Evolutionary conservation across 2,329 filamentous ascomycete species (phyloP), one percentile per base, ranked within the genome.

Genomic region (Diplodia scrobiculata): DNA sequence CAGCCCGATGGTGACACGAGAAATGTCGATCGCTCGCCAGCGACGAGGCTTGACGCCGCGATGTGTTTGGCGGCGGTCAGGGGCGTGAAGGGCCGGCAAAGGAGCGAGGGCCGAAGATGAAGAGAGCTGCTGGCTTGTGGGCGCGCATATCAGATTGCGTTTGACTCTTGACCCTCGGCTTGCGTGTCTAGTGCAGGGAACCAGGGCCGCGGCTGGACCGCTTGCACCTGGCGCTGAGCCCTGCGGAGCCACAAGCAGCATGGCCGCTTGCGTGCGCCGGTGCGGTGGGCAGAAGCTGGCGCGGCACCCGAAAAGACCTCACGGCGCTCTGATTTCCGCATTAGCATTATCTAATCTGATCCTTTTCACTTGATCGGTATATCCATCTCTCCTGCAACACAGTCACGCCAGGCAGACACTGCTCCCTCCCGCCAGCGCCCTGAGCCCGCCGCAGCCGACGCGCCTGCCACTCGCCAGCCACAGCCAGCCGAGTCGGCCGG

Each of bases 281-380:
- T 36, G 58, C 58, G 58, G 48, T 60, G 58, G 25, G 27, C 38
- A 50, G 36, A 11, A 25, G 21, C 7, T 27, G 58, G 45, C 58
- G 41, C 58, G 9, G 7, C n/a, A 6, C 58, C 58, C 17, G 58
- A 50, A 62, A 62, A 50, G 58, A 50, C 58, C 58, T 50, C 58
- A 21, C 14, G 14, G 45, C 58, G 58, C 38, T 13, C 45, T 50
- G 38, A 17, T 41, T 59, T 32, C 55, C 55, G 19, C 58, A 50
- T 50, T 36, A 17, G 55, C 55, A 62, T 62, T 62, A 62, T 62
- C 58, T 62, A 50, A 62, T 62, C 58, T 62, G 58, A 62, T 62
- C 58, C 51, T 51, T 51, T n/a, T 36, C 13, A n/a, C 58, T 25
- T 41, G 58, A 62, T 62, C 58, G 21, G 58, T 62, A 50, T 51